phyloP scores from a whole-genome alignment of 257 asterid species.

The Nicotiana noctiflora region DNA sequence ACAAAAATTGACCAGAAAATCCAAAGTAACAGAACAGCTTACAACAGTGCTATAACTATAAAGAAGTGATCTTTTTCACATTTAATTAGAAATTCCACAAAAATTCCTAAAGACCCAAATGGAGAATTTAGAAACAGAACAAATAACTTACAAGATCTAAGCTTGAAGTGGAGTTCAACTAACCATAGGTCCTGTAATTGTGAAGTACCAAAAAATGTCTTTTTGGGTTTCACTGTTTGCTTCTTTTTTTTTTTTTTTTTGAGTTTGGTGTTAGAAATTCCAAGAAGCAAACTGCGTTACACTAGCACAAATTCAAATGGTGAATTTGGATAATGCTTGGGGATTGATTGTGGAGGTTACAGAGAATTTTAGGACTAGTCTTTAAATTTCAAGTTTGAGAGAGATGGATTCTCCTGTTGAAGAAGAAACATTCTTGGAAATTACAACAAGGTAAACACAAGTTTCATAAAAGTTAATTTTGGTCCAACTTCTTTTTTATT shows the following conservation, averaged over 20 bases:
- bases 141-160: conserved; percentile 6
- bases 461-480: background rate
- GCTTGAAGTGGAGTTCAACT: conserved; percentile 2
- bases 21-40: background rate
- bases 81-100: background rate
- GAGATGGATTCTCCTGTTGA: background rate
- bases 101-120: background rate
- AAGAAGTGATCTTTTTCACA: background rate
- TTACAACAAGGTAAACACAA: background rate
- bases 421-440: background rate
- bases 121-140: background rate
- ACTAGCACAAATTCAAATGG: background rate
- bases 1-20: background rate
- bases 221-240: background rate
- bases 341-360: background rate
- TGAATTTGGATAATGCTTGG: background rate
- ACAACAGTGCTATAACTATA: background rate
- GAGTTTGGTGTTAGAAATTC: background rate
- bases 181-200: conserved; percentile 2
- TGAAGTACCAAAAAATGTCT: background rate
- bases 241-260: background rate
- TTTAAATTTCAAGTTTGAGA: background rate
- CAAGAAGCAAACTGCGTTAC: background rate
- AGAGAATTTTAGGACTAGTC: background rate
- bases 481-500: background rate